Evolutionary conservation across 2,329 filamentous ascomycete genomes (phyloP), one percentile per base, ranked within the genome.

Genomic region (Penicillium italicum): DNA sequence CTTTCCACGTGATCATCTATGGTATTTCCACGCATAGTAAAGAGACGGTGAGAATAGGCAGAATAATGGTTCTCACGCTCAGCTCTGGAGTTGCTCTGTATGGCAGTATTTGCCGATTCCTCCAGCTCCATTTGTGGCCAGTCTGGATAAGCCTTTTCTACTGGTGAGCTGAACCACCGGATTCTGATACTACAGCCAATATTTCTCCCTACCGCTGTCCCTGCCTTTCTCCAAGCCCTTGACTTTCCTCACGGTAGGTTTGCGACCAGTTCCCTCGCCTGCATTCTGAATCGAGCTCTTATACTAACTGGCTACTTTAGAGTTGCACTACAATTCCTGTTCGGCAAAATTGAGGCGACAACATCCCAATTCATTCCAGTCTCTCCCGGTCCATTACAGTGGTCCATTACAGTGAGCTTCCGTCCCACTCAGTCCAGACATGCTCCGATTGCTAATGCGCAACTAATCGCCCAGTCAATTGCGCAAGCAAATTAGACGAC

Each of bases 11-110:
- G n/a, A 22, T 20, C 7, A 11, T 1, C 2, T 16, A 8, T 16
- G 14, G 14, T n/a, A 30, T 34, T 28, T 41, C 43, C 50, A 53
- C 50, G 28, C 18, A 24, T 20, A 26, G 1, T 18, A 7, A 1
- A 18, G 0, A 24, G 16, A 41, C 53, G 53, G 53, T 55, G 16
- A 5, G 14, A 10, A 0, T 1, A 2, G 63, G 69, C 69, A 72
- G 54, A 72, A 73, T 64, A 50, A 45, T 51, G 40, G 26, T 18
- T 16, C 16, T 38, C 50, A 48, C 20, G n/a, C 34, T 53, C 43
- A 38, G 38, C 44, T 54, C n/a, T 28, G 46, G 38, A 33, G 34
- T 41, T 33, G 26, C 33, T 30, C 11, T 47, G 50, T 22, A 51
- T 41, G 6, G 28, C 34, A 55, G 53, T 47, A 51, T 45, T 47